Evolutionary conservation across 2,329 filamentous ascomycete genomes (phyloP), one percentile per base, ranked within the genome.

Genomic region (Nemania abortiva): DNA sequence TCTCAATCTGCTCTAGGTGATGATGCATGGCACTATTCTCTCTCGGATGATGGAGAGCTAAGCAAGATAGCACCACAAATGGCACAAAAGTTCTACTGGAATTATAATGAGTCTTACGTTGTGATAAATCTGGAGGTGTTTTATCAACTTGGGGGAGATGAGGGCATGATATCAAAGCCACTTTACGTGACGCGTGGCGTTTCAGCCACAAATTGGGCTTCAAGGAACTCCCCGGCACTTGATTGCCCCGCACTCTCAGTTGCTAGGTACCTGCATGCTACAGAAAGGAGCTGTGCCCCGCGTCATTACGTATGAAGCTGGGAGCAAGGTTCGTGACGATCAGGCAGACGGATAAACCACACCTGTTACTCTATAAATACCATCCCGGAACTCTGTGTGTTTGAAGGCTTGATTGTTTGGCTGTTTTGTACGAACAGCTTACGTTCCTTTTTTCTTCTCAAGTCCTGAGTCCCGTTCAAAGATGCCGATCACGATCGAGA

Each of bases 401-500:
- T 37, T 2, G 9, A 22, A 13, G 10, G 11, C 64, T 71, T 62
- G 50, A 34, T 18, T 67, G 45, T 54, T 66, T 45, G 10, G 11
- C 7, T 62, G 20, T n/a, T 49, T 27, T 24, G 11, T 24, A 27
- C n/a, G 47, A 10, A 49, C 15, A 6, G 3, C 13, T 56, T 37
- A 39, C 27, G 9, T 29, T 61, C 45, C 31, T 29, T 34, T 31
- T 45, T 34, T 34, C 63, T 45, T 18, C 10, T 7, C 24, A 15
- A 11, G 37, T 20, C 57, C 24, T 3, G 15, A n/a, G 42, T n/a
- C 3, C 18, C 18, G 27, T 27, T 11, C 20, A 59, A 66, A 57
- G 60, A 85, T 85, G 84, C 87, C 88, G 65, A 86, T 91, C 76
- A 82, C 83, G 54, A 82, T 90, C 74, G 84, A 89, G 69, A 87